Evolutionary conservation across 139 green algal species (phyloP), one percentile per base, ranked within the genome.

Genomic region (Pleodorina starrii): DNA sequence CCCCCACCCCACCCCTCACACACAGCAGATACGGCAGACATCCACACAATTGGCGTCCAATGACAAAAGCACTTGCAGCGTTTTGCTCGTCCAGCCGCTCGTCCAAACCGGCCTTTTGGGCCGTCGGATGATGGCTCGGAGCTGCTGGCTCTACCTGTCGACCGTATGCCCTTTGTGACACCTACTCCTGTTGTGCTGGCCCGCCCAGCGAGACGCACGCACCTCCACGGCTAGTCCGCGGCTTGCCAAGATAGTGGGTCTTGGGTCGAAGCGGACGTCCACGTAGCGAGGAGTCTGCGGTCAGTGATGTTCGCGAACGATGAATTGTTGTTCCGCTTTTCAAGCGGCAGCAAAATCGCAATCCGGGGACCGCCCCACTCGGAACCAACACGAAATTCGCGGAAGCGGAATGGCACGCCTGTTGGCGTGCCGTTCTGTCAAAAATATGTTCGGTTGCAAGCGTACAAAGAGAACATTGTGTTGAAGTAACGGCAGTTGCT

Each of bases 281-380:
- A 83, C 75, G 29, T 46, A 83, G 32, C 75, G 75, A 10, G 75
- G 75, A 43, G n/a, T 50, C 75, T 83, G 46, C 5, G 72, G 32
- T 29, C 27, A 32, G 69, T 23, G 69, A 50, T 23, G 35, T 25
- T 27, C 16, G 29, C 7, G 29, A 66, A 25, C 5, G 9, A 66
- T 27, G 51, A 66, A 66, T 7, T 9, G 54, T 4, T 21, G 54
- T 5, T 32, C 29, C 54, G 21, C 5, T 66, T 66, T 21, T 25
- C 54, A 66, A 66, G 5, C 29, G 5, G 25, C 54, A 66, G 14
- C 14, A 25, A 60, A 25, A 12, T 12, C 25, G 29, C 3, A 5
- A 66, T 66, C 54, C 25, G 54, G 51, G 51, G 14, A 60, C 14
- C 17, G 14, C 51, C 14, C 14, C 14, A 17, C 21, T 12, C 29